Evolutionary conservation across 106 monocot genomes (phyloP), one percentile per base, ranked within the genome.

Genomic region (Acanthochlamys bracteata): DNA sequence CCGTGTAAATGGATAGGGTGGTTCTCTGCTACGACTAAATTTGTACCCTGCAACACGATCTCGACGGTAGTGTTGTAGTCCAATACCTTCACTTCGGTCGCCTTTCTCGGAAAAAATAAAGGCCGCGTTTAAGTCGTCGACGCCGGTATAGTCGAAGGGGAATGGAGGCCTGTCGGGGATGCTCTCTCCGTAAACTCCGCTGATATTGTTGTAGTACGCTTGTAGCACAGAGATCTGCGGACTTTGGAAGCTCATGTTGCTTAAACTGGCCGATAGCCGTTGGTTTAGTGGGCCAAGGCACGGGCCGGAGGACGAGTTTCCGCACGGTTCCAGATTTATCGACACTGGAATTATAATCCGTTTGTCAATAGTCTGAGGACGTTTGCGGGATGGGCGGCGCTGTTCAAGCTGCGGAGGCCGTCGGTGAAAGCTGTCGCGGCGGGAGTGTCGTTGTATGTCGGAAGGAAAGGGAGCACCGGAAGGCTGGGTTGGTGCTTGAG

Each of bases 1-100:
- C 90, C 90, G 60, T 89, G 89, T 14, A 82, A 51, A 45, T 89
- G 89, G 79, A 89, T 79, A 0, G 89, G 89, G 54, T 89, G 84
- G 63, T 66, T 79, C 65, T 77, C 74, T 17, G 66, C 69, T 0
- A 24, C 47, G 4, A 89, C 7, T 11, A 89, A 1, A 20, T 63
- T 76, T 0, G 85, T 89, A 41, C 82, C 85, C 57, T 89, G 89
- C 49, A 74, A 74, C 22, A 89, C 85, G 0, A 89, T 20, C 82
- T 89, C 89, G 51, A 89, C 71, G 4, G 33, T 61, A 0, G 25
- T 41, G 41, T 69, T 73, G 56, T 71, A 91, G 58, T 78, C 69
- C 67, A 88, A 11, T 15, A 80, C 53, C 73, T 33, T 73, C 66
- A 81, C 83, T 66, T 83, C 52, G 10, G 68, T 80, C 25, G 51